Evolutionary conservation across 2,329 filamentous ascomycete genomes (phyloP), one percentile per base, ranked within the genome.

Genomic region (Penicillium verrucosum): DNA sequence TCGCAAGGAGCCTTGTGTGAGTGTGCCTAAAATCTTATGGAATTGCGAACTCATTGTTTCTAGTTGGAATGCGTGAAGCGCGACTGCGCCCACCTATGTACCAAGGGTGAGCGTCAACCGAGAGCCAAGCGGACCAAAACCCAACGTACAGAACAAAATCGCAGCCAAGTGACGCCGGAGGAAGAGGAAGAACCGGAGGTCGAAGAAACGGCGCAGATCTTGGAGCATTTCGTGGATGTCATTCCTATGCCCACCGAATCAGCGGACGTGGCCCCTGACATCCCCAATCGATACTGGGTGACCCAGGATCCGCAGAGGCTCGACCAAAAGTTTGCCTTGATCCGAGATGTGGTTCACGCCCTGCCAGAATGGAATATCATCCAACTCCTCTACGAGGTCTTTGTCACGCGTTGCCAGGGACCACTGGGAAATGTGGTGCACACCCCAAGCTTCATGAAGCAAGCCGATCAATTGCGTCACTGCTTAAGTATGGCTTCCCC

Each of bases 391-490:
- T 56, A 49, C 37, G 56, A 53, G 25, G 23, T 55, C 7, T 60
- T 60, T 38, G 27, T 47, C 11, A 60, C 51, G 8, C 55, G 58
- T 45, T 60, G 56, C 12, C 58, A 58, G 38, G 58, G 46, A 12
- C 56, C 56, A 1, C 37, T 58, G 21, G 56, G 58, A n/a, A 60
- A 58, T 45, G 44, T 51, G 16, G 40, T 58, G 12, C 58, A 60
- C 47, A 56, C 56, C 2, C 44, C 51, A 14, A 49, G 34, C 21
- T 60, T 60, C 47, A 34, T 53, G 40, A 52, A 46, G 21, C 51
- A 55, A 41, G 51, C 55, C 4, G 48, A 50, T 10, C 18, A 34
- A 27, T 27, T 58, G 34, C 18, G n/a, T 8, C 34, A 58, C 11
- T 46, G 32, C 18, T 21, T 43, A 2, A n/a, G 23, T 27, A 43